Evolutionary conservation across 164 flowering plant genomes (phyloP).

Genomic region (Paratinospora sagittata): DNA sequence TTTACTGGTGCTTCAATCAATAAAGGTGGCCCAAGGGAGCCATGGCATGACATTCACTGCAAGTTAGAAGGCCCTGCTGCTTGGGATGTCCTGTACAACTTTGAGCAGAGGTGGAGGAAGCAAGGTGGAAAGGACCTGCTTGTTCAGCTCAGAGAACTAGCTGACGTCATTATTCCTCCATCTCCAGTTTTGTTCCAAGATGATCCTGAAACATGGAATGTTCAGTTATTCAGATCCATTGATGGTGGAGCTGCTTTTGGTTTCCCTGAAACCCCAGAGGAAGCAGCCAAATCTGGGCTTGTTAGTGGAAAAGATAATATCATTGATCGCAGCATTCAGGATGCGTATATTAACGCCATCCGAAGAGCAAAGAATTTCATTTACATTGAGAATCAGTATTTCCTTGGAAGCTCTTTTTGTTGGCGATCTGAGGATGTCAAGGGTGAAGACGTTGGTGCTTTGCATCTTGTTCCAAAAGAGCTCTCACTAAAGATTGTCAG

Average conservation of each 20-base stretch:
- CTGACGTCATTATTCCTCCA: conserved; percentile 42
- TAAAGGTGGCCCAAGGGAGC: conserved; percentile 79
- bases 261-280: conserved; percentile 55
- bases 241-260: conserved; percentile 77
- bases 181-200: conserved; percentile 45
- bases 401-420: conserved; percentile 61
- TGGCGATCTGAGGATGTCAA: conserved; percentile 45
- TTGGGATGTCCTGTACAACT: conserved; percentile 72
- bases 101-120: conserved; percentile 77
- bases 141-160: conserved; percentile 31
- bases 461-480: conserved; percentile 60
- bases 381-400: conserved; percentile 73
- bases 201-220: conserved; percentile 68
- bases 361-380: conserved; percentile 64
- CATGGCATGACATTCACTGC: conserved; percentile 78
- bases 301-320: conserved; percentile 55
- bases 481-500: conserved; percentile 57
- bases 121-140: conserved; percentile 55
- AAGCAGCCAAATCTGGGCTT: conserved; percentile 53
- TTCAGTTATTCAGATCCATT: conserved; percentile 66
- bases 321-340: conserved; percentile 71
- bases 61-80: conserved; percentile 65
- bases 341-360: conserved; percentile 70
- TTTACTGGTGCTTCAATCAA: conserved; percentile 41
- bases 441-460: conserved; percentile 40